Evolutionary conservation across 306 rosid species (phyloP).

Genomic region (Cicer yamashitae): DNA sequence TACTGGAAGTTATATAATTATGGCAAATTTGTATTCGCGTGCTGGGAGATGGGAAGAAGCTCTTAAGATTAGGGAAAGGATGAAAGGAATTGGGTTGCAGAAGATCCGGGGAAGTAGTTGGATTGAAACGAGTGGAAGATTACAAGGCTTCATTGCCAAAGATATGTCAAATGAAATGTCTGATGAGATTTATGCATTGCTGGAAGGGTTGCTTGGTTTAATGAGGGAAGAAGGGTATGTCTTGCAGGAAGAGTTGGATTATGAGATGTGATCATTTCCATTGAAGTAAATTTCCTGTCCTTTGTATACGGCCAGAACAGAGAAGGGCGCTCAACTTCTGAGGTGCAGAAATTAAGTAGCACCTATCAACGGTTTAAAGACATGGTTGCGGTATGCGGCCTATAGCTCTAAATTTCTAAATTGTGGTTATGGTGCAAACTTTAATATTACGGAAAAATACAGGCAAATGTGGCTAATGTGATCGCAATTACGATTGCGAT

Average conservation of each 20-base stretch:
- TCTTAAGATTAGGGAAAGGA: constrained; percentile 63
- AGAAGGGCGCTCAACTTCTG: constrained; percentile 11
- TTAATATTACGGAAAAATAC: not conserved
- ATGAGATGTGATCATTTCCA: constrained; percentile 36
- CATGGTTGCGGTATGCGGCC: too few relatives aligned
- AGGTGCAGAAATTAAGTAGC: constrained; percentile 24
- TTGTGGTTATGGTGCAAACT: too few relatives aligned
- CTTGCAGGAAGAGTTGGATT: constrained; percentile 58
- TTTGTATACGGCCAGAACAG: constrained; percentile 5
- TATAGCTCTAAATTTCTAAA: too few relatives aligned
- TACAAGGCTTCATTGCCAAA: constrained; percentile 56
- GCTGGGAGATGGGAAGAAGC: constrained; percentile 89
- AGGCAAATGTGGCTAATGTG: not conserved
- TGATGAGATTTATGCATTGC: constrained; percentile 58
- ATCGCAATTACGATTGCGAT: too few relatives aligned
- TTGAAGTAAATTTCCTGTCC: not conserved
- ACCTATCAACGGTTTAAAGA: not conserved
- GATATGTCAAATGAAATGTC: constrained; percentile 60
- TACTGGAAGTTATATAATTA: constrained; percentile 77
- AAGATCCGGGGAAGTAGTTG: constrained; percentile 80
- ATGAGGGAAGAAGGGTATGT: constrained; percentile 63
- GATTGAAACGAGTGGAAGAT: constrained; percentile 66
- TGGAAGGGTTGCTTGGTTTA: constrained; percentile 65
- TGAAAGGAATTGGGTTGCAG: constrained; percentile 65
- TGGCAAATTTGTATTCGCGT: constrained; percentile 85